These are phyloP conservation scores for Colletotrichum graminicola DNA, from an alignment of 2,329 filamentous ascomycete genomes.

Conservation along the genomic window DNA sequence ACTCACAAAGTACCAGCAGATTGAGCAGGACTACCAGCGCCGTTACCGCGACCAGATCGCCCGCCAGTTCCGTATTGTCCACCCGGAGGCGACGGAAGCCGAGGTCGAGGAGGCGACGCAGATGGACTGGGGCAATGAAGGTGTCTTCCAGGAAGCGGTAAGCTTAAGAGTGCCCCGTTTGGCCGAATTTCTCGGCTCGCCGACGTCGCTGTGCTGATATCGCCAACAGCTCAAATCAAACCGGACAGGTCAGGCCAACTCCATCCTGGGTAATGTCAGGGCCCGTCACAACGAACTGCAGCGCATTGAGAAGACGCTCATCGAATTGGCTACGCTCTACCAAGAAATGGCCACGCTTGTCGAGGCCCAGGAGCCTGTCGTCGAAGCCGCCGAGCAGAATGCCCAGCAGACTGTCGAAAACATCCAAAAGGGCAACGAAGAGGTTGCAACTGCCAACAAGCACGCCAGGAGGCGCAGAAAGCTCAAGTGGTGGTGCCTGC, in stretches of 20 bases:
- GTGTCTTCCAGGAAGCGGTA: slow-evolving; percentile 86
- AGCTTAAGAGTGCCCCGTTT: slow-evolving; percentile 50
- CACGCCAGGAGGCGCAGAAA: slow-evolving; percentile 76
- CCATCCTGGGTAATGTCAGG: slow-evolving; percentile 81
- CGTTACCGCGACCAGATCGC: slow-evolving; percentile 83
- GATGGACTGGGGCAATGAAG: slow-evolving; percentile 81
- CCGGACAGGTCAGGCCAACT: slow-evolving; percentile 78
- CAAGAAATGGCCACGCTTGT: slow-evolving; percentile 80
- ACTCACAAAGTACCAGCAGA: slow-evolving; percentile 76
- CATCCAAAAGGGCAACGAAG: slow-evolving; percentile 75
- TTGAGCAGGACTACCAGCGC: slow-evolving; percentile 78
- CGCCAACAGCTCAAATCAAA: slow-evolving; percentile 75
- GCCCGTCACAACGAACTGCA: slow-evolving; percentile 87
- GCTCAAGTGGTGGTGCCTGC: slow-evolving; percentile 85
- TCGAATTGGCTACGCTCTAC: slow-evolving; percentile 78
- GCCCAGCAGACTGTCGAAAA: slow-evolving; percentile 75
- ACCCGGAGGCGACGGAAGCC: slow-evolving; percentile 80
- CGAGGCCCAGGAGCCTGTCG: slow-evolving; percentile 76
- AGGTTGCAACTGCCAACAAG: slow-evolving; percentile 76
- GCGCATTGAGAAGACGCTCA: slow-evolving; percentile 81
- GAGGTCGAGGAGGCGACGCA: slow-evolving; percentile 78
- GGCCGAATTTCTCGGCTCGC: not conserved
- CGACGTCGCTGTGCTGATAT: slow-evolving; percentile 11
- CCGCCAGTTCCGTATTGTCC: slow-evolving; percentile 84
- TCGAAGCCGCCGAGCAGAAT: slow-evolving; percentile 73